Evolutionary conservation across 306 rosid species (phyloP).

Genomic region (Lotus japonicus): DNA sequence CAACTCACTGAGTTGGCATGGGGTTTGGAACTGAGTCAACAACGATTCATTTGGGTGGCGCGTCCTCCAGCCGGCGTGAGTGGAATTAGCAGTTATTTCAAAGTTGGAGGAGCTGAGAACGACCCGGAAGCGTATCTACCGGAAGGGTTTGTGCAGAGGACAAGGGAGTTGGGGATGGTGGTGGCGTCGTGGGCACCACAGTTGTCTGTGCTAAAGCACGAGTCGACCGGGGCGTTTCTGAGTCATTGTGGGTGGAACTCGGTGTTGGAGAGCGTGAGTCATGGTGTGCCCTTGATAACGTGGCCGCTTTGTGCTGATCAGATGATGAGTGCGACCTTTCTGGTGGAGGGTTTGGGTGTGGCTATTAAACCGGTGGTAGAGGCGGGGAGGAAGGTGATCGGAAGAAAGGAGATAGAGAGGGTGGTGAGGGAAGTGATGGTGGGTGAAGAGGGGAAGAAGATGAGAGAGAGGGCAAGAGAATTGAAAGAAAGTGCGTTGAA

Average conservation of each 20-base stretch:
- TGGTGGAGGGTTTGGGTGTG: constrained; percentile 30
- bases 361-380: background rate
- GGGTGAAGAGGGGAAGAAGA: constrained; percentile 27
- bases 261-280: constrained; percentile 30
- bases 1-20: constrained; percentile 38
- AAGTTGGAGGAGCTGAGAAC: background rate
- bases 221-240: constrained; percentile 33
- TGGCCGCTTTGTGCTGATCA: constrained; percentile 60
- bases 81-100: constrained; percentile 19
- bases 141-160: constrained; percentile 34
- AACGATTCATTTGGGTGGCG: constrained; percentile 38
- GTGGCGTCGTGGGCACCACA: constrained; percentile 43
- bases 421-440: constrained; percentile 24
- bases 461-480: constrained; percentile 13
- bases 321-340: constrained; percentile 34
- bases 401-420: constrained; percentile 32
- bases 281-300: constrained; percentile 42
- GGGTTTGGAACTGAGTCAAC: constrained; percentile 37
- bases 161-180: constrained; percentile 4
- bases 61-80: background rate
- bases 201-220: constrained; percentile 17
- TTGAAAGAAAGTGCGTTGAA: constrained; percentile 12
- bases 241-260: constrained; percentile 65
- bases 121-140: constrained; percentile 29
- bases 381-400: background rate